Conservation (phyloP, 2,329 filamentous ascomycete genomes). For the Bipolaris gigantea region DNA sequence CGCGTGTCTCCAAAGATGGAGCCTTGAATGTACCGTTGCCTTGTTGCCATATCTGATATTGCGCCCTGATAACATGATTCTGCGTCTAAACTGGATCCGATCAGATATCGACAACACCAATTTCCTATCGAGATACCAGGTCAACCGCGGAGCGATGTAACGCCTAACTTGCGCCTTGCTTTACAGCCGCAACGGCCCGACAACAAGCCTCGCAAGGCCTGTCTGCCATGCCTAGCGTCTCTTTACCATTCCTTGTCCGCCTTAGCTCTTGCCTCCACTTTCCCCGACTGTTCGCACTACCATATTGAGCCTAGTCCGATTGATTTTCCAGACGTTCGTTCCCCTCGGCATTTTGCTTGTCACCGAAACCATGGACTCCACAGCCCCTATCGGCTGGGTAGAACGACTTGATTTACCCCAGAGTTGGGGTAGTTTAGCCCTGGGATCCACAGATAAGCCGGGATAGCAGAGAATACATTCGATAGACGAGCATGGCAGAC, state of each 20-base stretch:
- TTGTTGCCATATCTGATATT: background rate
- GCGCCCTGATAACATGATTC: background rate
- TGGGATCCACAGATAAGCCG: slow-evolving; percentile 26
- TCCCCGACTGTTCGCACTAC: slow-evolving; percentile 27
- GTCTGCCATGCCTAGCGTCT: slow-evolving; percentile 10
- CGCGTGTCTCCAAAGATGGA: background rate
- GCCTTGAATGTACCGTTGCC: background rate
- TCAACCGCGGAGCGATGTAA: slow-evolving; percentile 16
- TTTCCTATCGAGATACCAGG: background rate
- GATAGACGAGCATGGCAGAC: slow-evolving; percentile 7
- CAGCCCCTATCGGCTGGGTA: slow-evolving; percentile 17
- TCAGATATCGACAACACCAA: background rate
- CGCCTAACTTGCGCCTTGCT: slow-evolving; percentile 12
- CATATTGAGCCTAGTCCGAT: slow-evolving; percentile 10
- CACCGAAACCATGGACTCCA: slow-evolving; percentile 14
- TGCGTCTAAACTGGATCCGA: background rate
- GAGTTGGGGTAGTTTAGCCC: slow-evolving; percentile 24
- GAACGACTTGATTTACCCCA: slow-evolving; percentile 22
- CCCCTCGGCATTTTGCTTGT: slow-evolving; percentile 1
- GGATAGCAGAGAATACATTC: slow-evolving; percentile 1
- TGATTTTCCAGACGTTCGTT: slow-evolving; percentile 3
- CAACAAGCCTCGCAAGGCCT: slow-evolving; percentile 16
- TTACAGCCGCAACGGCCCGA: slow-evolving; percentile 8
- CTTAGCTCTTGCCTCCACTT: slow-evolving; percentile 13
- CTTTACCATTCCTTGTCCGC: slow-evolving; percentile 14